These are phyloP conservation scores for Talaromyces funiculosus DNA, from an alignment of 2,329 filamentous ascomycete species.

Conservation along the genomic window DNA sequence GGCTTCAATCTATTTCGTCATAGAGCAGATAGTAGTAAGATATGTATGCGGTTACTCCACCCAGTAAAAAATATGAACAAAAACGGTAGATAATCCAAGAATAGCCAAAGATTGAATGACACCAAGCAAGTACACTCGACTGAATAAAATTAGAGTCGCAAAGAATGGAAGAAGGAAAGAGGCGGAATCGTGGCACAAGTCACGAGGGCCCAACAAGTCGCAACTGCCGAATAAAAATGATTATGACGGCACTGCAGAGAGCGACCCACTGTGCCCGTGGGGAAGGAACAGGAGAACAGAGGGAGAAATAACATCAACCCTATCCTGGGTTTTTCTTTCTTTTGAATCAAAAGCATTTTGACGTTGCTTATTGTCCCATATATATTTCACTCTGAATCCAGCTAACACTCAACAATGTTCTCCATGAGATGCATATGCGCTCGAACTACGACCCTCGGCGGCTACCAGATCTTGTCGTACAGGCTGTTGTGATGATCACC, in stretches of 20 bases:
- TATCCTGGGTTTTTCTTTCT: too few species aligned
- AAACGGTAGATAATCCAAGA: not conserved
- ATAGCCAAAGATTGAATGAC: not conserved
- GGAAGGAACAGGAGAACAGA: not conserved
- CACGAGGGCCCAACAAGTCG: not conserved
- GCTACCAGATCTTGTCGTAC: constrained; percentile 2
- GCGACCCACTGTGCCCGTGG: not conserved
- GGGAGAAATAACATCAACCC: too few species aligned
- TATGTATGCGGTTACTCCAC: not conserved
- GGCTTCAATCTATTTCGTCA: not conserved
- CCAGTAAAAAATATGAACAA: not conserved
- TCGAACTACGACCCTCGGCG: not conserved
- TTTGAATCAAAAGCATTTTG: not conserved
- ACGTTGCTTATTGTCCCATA: not conserved
- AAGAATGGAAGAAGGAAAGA: not conserved
- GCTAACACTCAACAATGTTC: not conserved
- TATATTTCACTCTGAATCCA: not conserved
- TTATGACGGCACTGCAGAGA: not conserved
- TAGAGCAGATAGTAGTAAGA: not conserved
- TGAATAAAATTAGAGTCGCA: not conserved
- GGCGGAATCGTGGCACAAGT: not conserved
- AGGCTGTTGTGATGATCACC: not conserved
- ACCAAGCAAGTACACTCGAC: not conserved
- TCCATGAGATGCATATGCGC: too few species aligned
- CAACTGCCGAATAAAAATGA: not conserved